Evolutionary conservation across 495 filamentous ascomycete genomes (phyloP).

Genomic region (Penicillium goetzii): DNA sequence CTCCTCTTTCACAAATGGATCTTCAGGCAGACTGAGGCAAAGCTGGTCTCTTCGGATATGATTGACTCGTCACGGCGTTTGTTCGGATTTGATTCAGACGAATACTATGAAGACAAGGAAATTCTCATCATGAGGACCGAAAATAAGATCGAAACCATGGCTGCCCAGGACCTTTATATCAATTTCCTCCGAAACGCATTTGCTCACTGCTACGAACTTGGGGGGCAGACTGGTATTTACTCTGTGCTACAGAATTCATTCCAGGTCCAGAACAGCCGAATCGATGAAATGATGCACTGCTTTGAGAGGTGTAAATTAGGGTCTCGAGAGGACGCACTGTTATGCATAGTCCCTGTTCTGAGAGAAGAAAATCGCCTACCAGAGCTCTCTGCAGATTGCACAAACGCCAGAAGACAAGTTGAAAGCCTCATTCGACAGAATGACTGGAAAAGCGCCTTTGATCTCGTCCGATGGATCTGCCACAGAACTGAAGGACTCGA

Average conservation of each 20-base stretch:
- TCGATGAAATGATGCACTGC: slow-evolving; percentile 33
- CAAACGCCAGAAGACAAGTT: slow-evolving; percentile 18
- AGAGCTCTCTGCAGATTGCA: slow-evolving; percentile 30
- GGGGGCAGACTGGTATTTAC: slow-evolving; percentile 25
- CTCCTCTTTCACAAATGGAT: slow-evolving; percentile 49
- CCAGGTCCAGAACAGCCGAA: slow-evolving; percentile 22
- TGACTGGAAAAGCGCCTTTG: slow-evolving; percentile 35
- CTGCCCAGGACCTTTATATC: slow-evolving; percentile 46
- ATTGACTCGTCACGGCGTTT: slow-evolving; percentile 25
- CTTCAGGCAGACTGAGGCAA: slow-evolving; percentile 34
- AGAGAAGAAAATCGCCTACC: slow-evolving; percentile 30
- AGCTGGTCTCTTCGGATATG: slow-evolving; percentile 28
- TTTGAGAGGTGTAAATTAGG: slow-evolving; percentile 34
- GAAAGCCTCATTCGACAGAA: slow-evolving; percentile 14
- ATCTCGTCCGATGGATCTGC: slow-evolving; percentile 34
- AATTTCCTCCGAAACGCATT: slow-evolving; percentile 34
- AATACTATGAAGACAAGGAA: slow-evolving; percentile 15
- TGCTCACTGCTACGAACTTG: slow-evolving; percentile 13
- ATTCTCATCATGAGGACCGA: slow-evolving; percentile 33
- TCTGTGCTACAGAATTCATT: slow-evolving; percentile 23
- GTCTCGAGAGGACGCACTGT: slow-evolving; percentile 39
- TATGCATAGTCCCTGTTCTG: slow-evolving; percentile 41
- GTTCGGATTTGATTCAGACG: slow-evolving; percentile 30
- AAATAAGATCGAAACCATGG: slow-evolving; percentile 35
- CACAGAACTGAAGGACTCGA: slow-evolving; percentile 31